Evolutionary conservation across 2,329 filamentous ascomycete species (phyloP).

Genomic region (Neospermospora avenae): DNA sequence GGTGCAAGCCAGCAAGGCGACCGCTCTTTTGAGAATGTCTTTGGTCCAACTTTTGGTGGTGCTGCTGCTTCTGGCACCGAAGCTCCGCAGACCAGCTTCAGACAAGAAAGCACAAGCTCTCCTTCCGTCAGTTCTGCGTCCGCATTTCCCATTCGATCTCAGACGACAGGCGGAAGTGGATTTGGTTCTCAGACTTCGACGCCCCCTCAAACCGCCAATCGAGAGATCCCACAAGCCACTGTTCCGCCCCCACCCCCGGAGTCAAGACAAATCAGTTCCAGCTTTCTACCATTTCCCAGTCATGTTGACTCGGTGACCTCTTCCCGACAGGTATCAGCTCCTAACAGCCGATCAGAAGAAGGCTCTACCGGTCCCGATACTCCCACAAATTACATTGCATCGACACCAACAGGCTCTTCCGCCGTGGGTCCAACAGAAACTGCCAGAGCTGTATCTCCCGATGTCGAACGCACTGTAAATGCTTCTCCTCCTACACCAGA

Average conservation of each 20-base stretch:
- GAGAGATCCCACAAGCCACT: constrained; percentile 52
- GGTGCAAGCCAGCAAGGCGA: constrained; percentile 47
- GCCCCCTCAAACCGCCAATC: constrained; percentile 62
- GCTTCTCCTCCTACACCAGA: constrained; percentile 30
- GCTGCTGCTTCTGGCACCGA: constrained; percentile 40
- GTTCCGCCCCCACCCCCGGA: constrained; percentile 66
- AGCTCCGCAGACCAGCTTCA: constrained; percentile 58
- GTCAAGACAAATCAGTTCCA: constrained; percentile 74
- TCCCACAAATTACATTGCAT: constrained; percentile 37
- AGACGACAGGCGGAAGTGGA: constrained; percentile 26
- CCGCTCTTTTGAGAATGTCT: constrained; percentile 80
- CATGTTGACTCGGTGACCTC: constrained; percentile 68
- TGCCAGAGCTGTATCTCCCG: constrained; percentile 28
- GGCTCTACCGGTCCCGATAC: constrained; percentile 37
- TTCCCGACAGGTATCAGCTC: constrained; percentile 74
- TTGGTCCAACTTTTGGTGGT: constrained; percentile 63
- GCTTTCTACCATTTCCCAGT: constrained; percentile 66
- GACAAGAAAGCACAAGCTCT: constrained; percentile 39
- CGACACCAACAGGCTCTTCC: constrained; percentile 34
- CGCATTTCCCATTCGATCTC: constrained; percentile 28
- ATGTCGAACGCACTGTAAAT: constrained; percentile 32
- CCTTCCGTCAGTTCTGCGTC: constrained; percentile 23
- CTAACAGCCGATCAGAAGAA: constrained; percentile 62
- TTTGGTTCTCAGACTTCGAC: constrained; percentile 40
- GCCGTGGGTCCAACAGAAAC: constrained; percentile 27